A percentile compares a stretch with the other conserved stretches of the same genome.
Conservation (phyloP, 1,284 basidiomycete species). For the Jaminaea rosea region DNA sequence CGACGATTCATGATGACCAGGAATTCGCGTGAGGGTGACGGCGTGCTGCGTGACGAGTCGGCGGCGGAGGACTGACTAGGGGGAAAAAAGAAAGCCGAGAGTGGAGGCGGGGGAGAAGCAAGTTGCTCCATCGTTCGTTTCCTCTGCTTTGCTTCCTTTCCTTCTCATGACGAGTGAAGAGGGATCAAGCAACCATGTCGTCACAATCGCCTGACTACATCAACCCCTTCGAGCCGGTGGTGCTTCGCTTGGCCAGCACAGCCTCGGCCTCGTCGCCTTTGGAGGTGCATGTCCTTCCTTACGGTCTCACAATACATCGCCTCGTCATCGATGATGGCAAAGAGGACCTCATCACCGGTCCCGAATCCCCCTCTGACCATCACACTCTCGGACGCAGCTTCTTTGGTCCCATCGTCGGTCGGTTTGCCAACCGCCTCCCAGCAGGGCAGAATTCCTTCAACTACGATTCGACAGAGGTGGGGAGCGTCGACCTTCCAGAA, state of each 20-base stretch:
- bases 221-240: constrained; percentile 26
- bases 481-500: constrained; percentile 15
- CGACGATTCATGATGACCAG: too few species aligned
- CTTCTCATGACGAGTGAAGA: too few species aligned
- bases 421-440: constrained; percentile 40
- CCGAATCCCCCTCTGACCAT: constrained; percentile 31
- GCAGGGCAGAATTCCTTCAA: constrained; percentile 19
- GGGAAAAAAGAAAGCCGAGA: too few species aligned
- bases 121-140: too few species aligned
- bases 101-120: too few species aligned
- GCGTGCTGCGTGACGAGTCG: too few species aligned
- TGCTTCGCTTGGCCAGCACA: constrained; percentile 14
- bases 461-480: constrained; percentile 13
- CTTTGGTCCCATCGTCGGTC: constrained; percentile 38
- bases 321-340: constrained; percentile 15
- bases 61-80: too few species aligned
- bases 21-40: too few species aligned
- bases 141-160: too few species aligned
- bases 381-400: constrained; percentile 19
- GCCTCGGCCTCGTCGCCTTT: constrained; percentile 13
- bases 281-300: constrained; percentile 24
- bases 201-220: too few species aligned
- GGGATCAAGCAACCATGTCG: too few species aligned
- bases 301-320: constrained; percentile 36
- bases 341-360: constrained; percentile 35